Conservation (phyloP, 768 basidiomycete species). For the Floccularia luteovirens region DNA sequence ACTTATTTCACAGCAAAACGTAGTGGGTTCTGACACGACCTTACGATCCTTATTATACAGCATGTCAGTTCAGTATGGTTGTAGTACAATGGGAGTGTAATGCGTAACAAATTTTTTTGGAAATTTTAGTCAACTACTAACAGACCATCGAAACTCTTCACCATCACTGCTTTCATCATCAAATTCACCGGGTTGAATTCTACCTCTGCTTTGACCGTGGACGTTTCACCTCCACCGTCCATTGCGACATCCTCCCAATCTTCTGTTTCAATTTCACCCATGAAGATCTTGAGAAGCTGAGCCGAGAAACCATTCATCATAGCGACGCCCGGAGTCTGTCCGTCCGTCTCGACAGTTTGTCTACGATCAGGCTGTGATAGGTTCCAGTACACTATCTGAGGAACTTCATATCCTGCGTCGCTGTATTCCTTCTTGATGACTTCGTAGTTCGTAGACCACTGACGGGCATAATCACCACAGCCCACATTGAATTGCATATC, state of each 20-base stretch:
- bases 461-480: neutral
- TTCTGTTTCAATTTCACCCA: slow-evolving; percentile 37
- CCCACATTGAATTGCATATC: slow-evolving; percentile 70
- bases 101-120: too few species aligned
- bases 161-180: slow-evolving; percentile 41
- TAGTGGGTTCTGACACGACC: too few species aligned
- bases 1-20: too few species aligned
- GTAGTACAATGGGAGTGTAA: too few species aligned
- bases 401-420: slow-evolving; percentile 62
- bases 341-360: slow-evolving; percentile 37
- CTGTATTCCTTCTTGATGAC: slow-evolving; percentile 44
- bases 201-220: slow-evolving; percentile 16
- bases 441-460: slow-evolving; percentile 61
- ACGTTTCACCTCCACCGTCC: slow-evolving; percentile 17
- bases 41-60: too few species aligned
- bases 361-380: slow-evolving; percentile 27
- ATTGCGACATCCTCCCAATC: slow-evolving; percentile 28
- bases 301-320: slow-evolving; percentile 66
- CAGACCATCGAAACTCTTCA: slow-evolving; percentile 46
- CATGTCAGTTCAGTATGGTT: too few species aligned
- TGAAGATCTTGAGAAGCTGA: slow-evolving; percentile 64
- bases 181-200: slow-evolving; percentile 30
- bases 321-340: slow-evolving; percentile 53
- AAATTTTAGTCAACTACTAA: slow-evolving; percentile 54
- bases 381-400: slow-evolving; percentile 72